A percentile compares a stretch with the other conserved stretches of the same genome.
Evolutionary conservation across 345 rosid species (phyloP).

Genomic region (Eucalyptus cloeziana): DNA sequence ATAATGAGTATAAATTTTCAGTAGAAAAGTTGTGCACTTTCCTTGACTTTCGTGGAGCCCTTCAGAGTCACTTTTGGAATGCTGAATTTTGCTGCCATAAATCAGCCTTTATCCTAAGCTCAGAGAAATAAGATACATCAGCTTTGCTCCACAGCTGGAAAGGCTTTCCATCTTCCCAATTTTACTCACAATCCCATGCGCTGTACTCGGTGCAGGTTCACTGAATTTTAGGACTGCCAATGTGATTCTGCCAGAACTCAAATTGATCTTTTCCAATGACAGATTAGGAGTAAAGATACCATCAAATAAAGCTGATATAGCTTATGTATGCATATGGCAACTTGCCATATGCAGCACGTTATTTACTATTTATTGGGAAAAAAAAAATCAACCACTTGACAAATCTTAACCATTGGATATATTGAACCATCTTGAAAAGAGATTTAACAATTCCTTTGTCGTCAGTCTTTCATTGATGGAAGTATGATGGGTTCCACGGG

Average conservation of each 20-base stretch:
- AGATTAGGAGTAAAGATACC: background rate
- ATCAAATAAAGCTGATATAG: background rate
- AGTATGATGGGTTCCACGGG: background rate
- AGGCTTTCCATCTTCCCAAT: background rate
- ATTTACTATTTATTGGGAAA: background rate
- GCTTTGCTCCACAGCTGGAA: background rate
- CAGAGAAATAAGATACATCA: background rate
- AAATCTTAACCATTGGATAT: background rate
- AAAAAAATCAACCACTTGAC: background rate
- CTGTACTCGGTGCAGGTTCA: background rate
- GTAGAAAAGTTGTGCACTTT: background rate
- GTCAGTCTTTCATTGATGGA: background rate
- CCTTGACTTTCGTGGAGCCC: background rate
- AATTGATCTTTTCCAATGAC: background rate
- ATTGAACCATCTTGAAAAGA: background rate
- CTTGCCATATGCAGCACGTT: background rate
- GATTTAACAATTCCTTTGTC: background rate
- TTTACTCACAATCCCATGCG: background rate
- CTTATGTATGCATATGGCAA: background rate
- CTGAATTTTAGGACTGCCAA: background rate
- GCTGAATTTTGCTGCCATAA: background rate
- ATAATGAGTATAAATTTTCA: background rate
- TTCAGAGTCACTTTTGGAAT: background rate
- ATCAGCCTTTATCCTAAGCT: background rate
- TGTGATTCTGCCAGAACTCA: background rate